Evolutionary conservation across 495 filamentous ascomycete species (phyloP), one percentile per base, ranked within the genome.

Genomic region (Annulohypoxylon bovei): DNA sequence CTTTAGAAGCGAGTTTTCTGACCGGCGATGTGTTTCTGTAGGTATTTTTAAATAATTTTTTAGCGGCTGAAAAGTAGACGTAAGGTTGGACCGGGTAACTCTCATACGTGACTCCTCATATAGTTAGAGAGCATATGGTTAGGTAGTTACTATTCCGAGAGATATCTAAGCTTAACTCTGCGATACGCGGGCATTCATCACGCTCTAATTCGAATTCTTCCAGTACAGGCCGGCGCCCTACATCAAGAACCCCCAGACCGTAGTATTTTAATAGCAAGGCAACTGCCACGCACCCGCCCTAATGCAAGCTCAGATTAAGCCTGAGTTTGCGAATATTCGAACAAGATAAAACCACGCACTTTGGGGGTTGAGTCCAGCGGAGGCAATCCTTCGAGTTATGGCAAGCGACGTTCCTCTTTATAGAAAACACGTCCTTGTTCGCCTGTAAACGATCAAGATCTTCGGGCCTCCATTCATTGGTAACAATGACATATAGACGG

Each of bases 181-280:
- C 59, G 18, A 62, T 50, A 9, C 53, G 42, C 11, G 59, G 44
- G 18, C 59, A 62, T 23, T 6, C 11, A 27, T 62, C 59, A 28
- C 46, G 59, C 1, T 6, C 9, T 14, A 62, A 14, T n/a, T 50
- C 58, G 6, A 62, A 39, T 4, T 39, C 44, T 33, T 62, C 44
- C 14, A 62, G 44, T 3, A 28, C 40, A 12, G 58, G 58, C 7
- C n/a, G 44, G 14, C 32, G 58, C 28, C 52, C 44, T 27, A 16
- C 58, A 23, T 37, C 30, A 12, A 52, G 18, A 20, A 62, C 52
- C 0, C 58, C 44, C 11, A 62, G 52, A 4, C 44, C 58, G 12
- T 28, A 49, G 20, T 49, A 49, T 14, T 27, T 2, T 2, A 27
- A 3, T 12, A 20, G 44, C 18, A 22, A 11, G 1, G 6, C 1